phyloP scores from a whole-genome alignment of 768 basidiomycete genomes.

The Clavulina sp. region DNA sequence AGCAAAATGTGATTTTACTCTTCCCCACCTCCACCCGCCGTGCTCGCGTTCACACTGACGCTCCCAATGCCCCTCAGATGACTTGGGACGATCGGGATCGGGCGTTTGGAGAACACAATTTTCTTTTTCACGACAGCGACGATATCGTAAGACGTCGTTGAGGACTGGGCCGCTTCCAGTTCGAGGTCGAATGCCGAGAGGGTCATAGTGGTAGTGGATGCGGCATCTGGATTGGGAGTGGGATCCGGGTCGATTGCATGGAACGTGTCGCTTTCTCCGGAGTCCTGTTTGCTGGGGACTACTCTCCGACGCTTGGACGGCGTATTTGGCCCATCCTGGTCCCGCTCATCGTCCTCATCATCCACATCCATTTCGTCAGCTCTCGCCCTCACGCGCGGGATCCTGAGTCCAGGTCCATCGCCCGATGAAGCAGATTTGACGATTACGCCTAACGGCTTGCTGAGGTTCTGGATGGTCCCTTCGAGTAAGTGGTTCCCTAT shows the following conservation, averaged over 20 bases:
- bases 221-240: too few species aligned
- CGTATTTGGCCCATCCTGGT: background rate
- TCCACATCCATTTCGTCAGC: background rate
- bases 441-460: constrained; percentile 72
- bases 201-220: background rate
- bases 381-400: background rate
- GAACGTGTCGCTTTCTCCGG: too few species aligned
- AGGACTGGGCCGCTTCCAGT: constrained; percentile 9
- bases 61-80: too few species aligned
- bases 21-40: too few species aligned
- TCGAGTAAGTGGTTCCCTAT: constrained; percentile 88
- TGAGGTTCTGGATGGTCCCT: constrained; percentile 56
- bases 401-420: background rate
- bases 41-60: too few species aligned
- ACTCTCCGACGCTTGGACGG: background rate
- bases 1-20: too few species aligned
- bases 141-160: constrained; percentile 39
- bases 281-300: too few species aligned
- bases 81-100: constrained; percentile 47
- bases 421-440: constrained; percentile 11
- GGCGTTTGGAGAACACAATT: constrained; percentile 67
- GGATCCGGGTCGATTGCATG: too few species aligned
- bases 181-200: constrained; percentile 8
- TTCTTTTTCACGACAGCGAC: constrained; percentile 63
- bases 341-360: background rate